Evolutionary conservation across 2,329 filamentous ascomycete species (phyloP).

Genomic region (Coccinonectria pachysandricola): DNA sequence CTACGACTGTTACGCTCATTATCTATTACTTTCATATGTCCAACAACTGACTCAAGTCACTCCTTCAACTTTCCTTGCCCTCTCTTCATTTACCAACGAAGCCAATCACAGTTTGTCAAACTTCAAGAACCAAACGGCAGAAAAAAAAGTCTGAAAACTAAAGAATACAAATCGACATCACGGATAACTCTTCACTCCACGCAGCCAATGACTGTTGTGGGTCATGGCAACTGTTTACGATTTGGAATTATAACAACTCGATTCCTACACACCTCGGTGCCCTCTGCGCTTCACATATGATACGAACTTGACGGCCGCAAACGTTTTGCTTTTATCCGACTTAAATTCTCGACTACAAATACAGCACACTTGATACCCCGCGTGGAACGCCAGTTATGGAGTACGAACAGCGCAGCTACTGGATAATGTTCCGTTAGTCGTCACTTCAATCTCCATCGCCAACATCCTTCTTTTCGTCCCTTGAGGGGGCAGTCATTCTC

Average conservation of each 20-base stretch:
- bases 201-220: slow-evolving; percentile 2
- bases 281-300: slow-evolving; percentile 14
- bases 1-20: slow-evolving; percentile 12
- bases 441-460: too few species aligned
- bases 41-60: slow-evolving; percentile 22
- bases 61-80: slow-evolving; percentile 23
- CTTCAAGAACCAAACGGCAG: too few species aligned
- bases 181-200: slow-evolving; percentile 14
- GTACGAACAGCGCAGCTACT: slow-evolving; percentile 10
- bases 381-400: slow-evolving; percentile 17
- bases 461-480: slow-evolving; percentile 8
- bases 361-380: slow-evolving; percentile 21
- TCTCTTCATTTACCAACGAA: too few species aligned
- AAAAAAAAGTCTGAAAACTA: slow-evolving; percentile 14
- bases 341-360: slow-evolving; percentile 21
- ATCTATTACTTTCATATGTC: slow-evolving; percentile 9
- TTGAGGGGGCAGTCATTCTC: not conserved
- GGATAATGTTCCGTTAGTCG: slow-evolving; percentile 10
- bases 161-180: too few species aligned
- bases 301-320: slow-evolving; percentile 15
- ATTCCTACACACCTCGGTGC: too few species aligned
- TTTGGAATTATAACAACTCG: too few species aligned
- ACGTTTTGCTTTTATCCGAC: slow-evolving; percentile 13
- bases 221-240: too few species aligned
- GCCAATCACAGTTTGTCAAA: too few species aligned